Percentiles rank a stretch among this genome's conserved stretches.
Evolutionary conservation across 305 asterid genomes (phyloP).

Genomic region (Petunia hybrid): DNA sequence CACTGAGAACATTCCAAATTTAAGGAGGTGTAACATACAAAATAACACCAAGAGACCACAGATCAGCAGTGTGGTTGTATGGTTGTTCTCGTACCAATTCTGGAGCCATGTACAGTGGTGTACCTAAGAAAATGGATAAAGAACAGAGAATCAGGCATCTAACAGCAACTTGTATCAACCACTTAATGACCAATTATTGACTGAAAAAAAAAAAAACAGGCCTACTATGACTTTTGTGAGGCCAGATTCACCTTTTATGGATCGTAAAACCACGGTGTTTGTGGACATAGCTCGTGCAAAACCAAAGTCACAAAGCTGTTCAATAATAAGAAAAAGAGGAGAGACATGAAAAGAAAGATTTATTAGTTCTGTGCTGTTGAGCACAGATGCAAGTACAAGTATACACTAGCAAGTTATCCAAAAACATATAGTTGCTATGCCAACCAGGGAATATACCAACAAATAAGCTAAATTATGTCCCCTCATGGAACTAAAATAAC

Average conservation of each 20-base stretch:
- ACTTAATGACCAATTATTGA: constrained; percentile 14
- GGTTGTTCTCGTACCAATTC: constrained; percentile 99
- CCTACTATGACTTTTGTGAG: constrained; percentile 19
- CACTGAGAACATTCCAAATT: constrained; percentile 9
- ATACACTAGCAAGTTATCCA: constrained; percentile 3
- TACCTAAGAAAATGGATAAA: constrained; percentile 62
- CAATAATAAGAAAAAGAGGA: constrained; percentile 38
- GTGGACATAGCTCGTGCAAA: constrained; percentile 99
- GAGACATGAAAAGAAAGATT: constrained; percentile 20
- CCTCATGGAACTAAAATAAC: neutral
- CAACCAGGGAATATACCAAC: constrained; percentile 11
- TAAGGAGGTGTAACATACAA: constrained; percentile 62
- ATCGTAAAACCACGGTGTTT: constrained; percentile 95
- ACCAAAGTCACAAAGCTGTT: constrained; percentile 98
- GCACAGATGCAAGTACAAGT: constrained; percentile 17
- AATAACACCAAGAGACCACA: constrained; percentile 99
- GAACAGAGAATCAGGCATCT: constrained; percentile 40
- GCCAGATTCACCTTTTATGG: constrained; percentile 82
- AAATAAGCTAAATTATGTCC: constrained; percentile 25
- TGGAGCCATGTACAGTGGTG: constrained; percentile 99
- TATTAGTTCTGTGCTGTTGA: constrained; percentile 34
- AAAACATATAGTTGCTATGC: neutral
- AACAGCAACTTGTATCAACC: constrained; percentile 32
- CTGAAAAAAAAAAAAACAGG: constrained; percentile 27
- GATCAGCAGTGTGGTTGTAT: constrained; percentile 99